Evolutionary conservation across 2,329 filamentous ascomycete genomes (phyloP).

Genomic region (Lanzia echinophila): DNA sequence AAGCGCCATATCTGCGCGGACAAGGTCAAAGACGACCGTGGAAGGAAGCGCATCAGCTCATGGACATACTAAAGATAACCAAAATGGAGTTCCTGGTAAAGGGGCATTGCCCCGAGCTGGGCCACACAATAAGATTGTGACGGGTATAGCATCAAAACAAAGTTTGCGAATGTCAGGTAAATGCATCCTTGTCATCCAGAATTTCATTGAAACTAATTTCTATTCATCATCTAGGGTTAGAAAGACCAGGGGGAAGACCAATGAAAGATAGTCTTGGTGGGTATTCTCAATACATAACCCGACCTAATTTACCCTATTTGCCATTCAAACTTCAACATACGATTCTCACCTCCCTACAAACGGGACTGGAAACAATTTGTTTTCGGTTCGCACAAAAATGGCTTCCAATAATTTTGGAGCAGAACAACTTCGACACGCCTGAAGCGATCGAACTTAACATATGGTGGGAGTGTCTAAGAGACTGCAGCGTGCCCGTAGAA

Average conservation of each 20-base stretch:
- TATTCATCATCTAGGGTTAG: neutral
- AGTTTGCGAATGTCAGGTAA: neutral
- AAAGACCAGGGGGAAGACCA: neutral
- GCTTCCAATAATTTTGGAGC: slow-evolving; percentile 12
- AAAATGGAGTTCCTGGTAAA: neutral
- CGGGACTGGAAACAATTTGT: slow-evolving; percentile 13
- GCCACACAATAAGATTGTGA: neutral
- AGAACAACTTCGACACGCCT: slow-evolving; percentile 12
- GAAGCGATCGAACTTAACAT: slow-evolving; percentile 15
- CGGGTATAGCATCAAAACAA: neutral
- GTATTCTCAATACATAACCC: neutral
- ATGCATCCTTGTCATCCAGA: neutral
- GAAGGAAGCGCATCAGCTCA: neutral
- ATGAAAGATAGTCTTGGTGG: neutral
- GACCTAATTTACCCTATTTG: slow-evolving; percentile 6
- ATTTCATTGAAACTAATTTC: too few relatives aligned
- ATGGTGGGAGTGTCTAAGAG: slow-evolving; percentile 11
- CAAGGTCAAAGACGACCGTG: neutral
- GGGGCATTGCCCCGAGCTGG: neutral
- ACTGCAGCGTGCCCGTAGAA: slow-evolving; percentile 11
- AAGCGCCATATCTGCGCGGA: neutral
- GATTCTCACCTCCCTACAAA: slow-evolving; percentile 12
- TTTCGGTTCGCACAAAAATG: slow-evolving; percentile 15
- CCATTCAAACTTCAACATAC: slow-evolving; percentile 15
- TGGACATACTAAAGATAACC: neutral